These are phyloP conservation scores for Pseudocercospora vitis DNA, from an alignment of 2,329 filamentous ascomycete species.

Conservation along the genomic window DNA sequence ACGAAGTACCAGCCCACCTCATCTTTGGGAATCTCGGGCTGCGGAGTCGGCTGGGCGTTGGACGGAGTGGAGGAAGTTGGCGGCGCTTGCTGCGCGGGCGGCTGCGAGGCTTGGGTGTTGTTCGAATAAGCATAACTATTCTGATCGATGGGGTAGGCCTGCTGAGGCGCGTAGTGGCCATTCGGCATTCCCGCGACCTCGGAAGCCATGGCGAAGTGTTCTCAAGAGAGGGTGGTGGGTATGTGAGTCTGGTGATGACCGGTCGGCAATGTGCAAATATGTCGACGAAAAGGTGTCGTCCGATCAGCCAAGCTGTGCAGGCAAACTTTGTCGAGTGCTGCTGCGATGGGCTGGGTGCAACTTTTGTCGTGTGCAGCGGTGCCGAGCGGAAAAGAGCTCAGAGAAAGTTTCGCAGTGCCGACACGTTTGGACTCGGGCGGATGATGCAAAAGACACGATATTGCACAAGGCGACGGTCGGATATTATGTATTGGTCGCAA, in stretches of 20 bases:
- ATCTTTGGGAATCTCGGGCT: constrained; percentile 67
- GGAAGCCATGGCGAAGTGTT: constrained; percentile 40
- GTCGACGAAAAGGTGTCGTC: background rate
- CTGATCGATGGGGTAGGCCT: constrained; percentile 42
- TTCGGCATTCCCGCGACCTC: constrained; percentile 46
- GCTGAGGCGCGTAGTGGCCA: constrained; percentile 49
- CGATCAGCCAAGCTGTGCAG: constrained; percentile 1
- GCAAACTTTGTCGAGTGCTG: constrained; percentile 1
- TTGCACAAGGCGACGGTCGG: background rate
- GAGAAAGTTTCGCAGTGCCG: background rate
- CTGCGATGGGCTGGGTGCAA: background rate
- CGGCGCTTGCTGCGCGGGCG: constrained; percentile 26
- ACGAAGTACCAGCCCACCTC: constrained; percentile 99
- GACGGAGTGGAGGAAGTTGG: constrained; percentile 27
- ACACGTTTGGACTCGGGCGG: background rate
- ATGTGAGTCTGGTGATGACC: background rate
- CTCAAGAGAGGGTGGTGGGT: background rate
- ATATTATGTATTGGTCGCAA: background rate
- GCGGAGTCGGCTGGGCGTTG: constrained; percentile 24
- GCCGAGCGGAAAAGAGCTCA: background rate
- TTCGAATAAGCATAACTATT: constrained; percentile 34
- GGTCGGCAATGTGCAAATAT: constrained; percentile 1
- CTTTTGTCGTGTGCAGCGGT: background rate
- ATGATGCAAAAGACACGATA: background rate
- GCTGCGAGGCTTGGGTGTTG: constrained; percentile 34